These are phyloP conservation scores for Trichocladium uniseriatum DNA, from an alignment of 495 filamentous ascomycete genomes.

Conservation along the genomic window DNA sequence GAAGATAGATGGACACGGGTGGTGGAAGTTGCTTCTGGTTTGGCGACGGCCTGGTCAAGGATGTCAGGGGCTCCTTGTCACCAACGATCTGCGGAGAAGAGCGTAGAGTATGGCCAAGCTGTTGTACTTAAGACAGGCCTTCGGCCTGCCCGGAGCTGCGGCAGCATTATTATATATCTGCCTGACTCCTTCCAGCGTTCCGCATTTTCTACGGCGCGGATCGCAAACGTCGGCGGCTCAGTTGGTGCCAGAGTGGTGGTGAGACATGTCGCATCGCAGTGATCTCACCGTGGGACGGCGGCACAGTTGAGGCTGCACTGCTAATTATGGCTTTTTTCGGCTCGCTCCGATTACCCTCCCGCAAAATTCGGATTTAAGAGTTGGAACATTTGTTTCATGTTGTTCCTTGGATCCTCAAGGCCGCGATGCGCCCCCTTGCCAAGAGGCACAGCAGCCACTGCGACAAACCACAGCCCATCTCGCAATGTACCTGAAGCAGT, in stretches of 20 bases:
- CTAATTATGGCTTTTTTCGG: background rate
- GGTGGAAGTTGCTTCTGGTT: too few relatives aligned
- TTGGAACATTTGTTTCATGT: slow-evolving; percentile 1
- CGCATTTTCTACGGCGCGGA: background rate
- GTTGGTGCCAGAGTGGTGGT: background rate
- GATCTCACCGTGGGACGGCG: background rate
- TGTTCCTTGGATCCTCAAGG: background rate
- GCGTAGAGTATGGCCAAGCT: too few relatives aligned
- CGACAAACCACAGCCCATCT: background rate
- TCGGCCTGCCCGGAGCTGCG: background rate
- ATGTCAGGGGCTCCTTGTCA: too few relatives aligned
- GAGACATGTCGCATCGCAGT: background rate
- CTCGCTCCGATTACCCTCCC: background rate
- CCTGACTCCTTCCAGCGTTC: background rate
- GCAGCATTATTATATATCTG: background rate
- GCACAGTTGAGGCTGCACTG: background rate
- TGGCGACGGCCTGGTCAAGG: too few relatives aligned
- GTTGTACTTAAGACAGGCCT: background rate
- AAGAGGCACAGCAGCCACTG: background rate
- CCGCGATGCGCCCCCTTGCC: background rate
- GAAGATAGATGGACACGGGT: too few relatives aligned
- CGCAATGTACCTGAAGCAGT: too few relatives aligned
- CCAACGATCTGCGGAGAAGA: too few relatives aligned
- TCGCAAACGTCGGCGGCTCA: background rate
- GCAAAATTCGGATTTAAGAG: background rate